phyloP scores from a whole-genome alignment of 352 stramenopile species.

The Phytophthora cryptogea region DNA sequence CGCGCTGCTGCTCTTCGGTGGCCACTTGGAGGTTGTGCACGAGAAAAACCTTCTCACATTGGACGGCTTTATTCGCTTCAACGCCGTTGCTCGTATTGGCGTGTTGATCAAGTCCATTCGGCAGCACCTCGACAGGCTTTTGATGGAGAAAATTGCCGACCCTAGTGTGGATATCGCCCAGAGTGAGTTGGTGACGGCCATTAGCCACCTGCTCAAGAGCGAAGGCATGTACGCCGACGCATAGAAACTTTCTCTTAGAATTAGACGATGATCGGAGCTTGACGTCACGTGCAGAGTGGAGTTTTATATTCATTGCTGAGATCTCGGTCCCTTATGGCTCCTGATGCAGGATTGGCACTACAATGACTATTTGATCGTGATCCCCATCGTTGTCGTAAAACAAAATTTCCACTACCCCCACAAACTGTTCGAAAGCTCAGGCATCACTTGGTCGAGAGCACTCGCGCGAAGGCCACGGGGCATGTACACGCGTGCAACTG shows the following conservation, averaged over 20 bases:
- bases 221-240: constrained; percentile 66
- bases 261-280: background rate
- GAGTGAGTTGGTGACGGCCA: constrained; percentile 83
- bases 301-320: too few species aligned
- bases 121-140: constrained; percentile 91
- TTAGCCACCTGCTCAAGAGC: constrained; percentile 78
- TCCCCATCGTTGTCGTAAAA: too few species aligned
- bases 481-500: constrained; percentile 23
- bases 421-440: constrained; percentile 5
- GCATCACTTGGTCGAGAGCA: constrained; percentile 20
- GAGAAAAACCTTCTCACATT: constrained; percentile 87
- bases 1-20: constrained; percentile 97
- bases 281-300: background rate
- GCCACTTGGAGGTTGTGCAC: constrained; percentile 91
- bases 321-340: too few species aligned
- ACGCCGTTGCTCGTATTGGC: constrained; percentile 92
- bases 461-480: constrained; percentile 20
- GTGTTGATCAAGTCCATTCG: constrained; percentile 97
- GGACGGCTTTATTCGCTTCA: constrained; percentile 95
- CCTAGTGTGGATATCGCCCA: constrained; percentile 91
- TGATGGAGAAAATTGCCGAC: constrained; percentile 94
- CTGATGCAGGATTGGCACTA: too few species aligned
- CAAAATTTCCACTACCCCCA: constrained; percentile 2
- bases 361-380: too few species aligned
- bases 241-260: constrained; percentile 7